Conservation (phyloP, 345 rosid genomes). For the Draba incana region DNA sequence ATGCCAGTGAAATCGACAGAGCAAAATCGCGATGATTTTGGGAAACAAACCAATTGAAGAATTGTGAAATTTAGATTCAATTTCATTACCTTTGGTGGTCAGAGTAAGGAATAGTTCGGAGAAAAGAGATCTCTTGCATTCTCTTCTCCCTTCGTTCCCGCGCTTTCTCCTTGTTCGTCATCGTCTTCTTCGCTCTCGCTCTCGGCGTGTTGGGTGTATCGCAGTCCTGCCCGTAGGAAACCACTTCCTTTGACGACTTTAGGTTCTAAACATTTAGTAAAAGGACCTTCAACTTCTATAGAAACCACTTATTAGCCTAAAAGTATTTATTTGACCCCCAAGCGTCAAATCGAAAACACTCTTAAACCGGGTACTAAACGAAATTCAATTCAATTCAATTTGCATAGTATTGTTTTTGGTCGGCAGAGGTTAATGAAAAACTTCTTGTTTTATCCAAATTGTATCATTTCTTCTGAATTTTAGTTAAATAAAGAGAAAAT, state of each 20-base stretch:
- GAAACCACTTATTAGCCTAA: background rate
- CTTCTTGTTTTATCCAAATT: too few species aligned
- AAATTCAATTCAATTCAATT: background rate
- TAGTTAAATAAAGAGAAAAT: too few species aligned
- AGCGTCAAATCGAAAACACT: background rate
- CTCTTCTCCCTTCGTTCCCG: conserved; percentile 79
- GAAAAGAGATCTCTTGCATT: conserved; percentile 81
- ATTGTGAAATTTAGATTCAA: background rate
- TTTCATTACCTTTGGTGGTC: conserved; percentile 72
- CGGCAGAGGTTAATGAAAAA: too few species aligned
- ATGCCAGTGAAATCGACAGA: background rate
- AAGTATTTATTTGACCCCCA: background rate
- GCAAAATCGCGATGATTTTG: too few species aligned
- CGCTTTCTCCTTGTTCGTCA: conserved; percentile 66
- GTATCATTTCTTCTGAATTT: too few species aligned
- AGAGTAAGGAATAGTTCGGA: conserved; percentile 83
- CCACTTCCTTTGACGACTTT: background rate
- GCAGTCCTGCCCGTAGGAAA: conserved; percentile 16
- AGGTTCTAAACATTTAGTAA: background rate
- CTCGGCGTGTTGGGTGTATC: conserved; percentile 11
- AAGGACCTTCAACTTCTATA: background rate
- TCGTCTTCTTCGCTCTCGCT: conserved; percentile 25
- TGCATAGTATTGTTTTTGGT: too few species aligned
- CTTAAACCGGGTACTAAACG: background rate
- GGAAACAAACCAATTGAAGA: too few species aligned